These are phyloP conservation scores for Phalaenopsis aphrodite DNA, from an alignment of 106 monocot species.

Conservation along the genomic window DNA sequence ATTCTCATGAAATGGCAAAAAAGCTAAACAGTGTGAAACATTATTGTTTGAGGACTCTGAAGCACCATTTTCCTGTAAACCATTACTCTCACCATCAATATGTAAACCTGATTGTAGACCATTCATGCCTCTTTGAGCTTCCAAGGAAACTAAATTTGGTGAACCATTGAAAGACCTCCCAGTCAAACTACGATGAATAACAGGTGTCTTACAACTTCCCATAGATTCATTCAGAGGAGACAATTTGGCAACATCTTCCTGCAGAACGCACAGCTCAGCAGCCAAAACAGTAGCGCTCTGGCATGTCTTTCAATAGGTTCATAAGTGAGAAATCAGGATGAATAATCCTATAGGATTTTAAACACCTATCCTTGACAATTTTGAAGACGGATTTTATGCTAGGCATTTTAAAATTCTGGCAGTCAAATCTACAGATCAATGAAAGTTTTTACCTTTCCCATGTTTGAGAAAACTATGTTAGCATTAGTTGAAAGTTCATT, in stretches of 20 bases:
- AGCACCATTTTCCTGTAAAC: neutral
- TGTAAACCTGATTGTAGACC: neutral
- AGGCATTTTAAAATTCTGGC: constrained; percentile 22
- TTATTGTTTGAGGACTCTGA: neutral
- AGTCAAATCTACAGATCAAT: constrained; percentile 18
- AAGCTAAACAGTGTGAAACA: constrained; percentile 13
- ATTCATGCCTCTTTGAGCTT: neutral
- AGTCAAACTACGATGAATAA: neutral
- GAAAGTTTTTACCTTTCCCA: constrained; percentile 40
- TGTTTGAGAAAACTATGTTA: constrained; percentile 42
- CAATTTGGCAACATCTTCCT: constrained; percentile 12
- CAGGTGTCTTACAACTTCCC: neutral
- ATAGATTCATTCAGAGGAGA: constrained; percentile 16
- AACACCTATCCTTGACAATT: constrained; percentile 36
- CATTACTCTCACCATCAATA: neutral
- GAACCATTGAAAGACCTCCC: constrained; percentile 5
- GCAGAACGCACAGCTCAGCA: constrained; percentile 11
- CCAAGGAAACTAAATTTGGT: neutral
- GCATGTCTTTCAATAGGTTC: constrained; percentile 44
- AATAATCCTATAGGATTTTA: constrained; percentile 34
- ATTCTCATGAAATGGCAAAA: constrained; percentile 16
- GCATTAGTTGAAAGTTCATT: constrained; percentile 14
- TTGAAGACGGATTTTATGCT: constrained; percentile 27
- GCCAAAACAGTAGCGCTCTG: constrained; percentile 28
- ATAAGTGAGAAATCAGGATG: constrained; percentile 34